Conservation (phyloP, 805 yeast genomes). For the Sporopachydermia lactativora region DNA sequence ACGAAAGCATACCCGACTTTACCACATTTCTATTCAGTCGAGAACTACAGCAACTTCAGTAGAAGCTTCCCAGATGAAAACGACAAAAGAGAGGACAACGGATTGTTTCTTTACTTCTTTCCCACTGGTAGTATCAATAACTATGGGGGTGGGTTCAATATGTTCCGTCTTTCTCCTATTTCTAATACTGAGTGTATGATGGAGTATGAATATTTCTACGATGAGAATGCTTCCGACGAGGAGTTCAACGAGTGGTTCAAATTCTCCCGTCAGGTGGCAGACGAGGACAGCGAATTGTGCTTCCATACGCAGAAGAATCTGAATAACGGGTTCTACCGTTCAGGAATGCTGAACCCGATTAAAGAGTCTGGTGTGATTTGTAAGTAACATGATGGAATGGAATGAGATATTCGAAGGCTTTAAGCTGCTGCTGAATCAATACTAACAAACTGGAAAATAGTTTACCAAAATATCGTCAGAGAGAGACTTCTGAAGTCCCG, state of each 20-base stretch:
- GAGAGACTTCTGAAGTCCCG: too few relatives aligned
- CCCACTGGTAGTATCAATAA: conserved; percentile 51
- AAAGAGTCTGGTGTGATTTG: too few relatives aligned
- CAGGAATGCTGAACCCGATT: conserved; percentile 45
- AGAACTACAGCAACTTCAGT: too few relatives aligned
- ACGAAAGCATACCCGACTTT: too few relatives aligned
- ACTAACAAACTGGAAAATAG: too few relatives aligned
- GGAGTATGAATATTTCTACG: conserved; percentile 47
- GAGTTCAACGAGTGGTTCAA: conserved; percentile 49
- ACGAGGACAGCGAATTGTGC: conserved; percentile 49
- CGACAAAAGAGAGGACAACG: conserved; percentile 49
- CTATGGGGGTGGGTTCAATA: conserved; percentile 54
- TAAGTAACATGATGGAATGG: too few relatives aligned
- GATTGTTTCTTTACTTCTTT: conserved; percentile 47
- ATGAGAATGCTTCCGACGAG: conserved; percentile 38
- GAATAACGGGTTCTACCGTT: conserved; percentile 43
- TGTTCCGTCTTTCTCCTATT: conserved; percentile 44
- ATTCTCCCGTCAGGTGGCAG: conserved; percentile 45
- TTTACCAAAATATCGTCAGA: too few relatives aligned
- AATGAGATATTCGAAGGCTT: too few relatives aligned
- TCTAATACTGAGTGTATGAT: conserved; percentile 38
- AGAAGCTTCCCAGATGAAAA: too few relatives aligned
- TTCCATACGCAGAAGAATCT: conserved; percentile 45
- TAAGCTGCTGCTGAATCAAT: too few relatives aligned
- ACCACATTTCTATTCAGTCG: too few relatives aligned